Evolutionary conservation across 1,284 basidiomycete species (phyloP), one percentile per base, ranked within the genome.

Genomic region (Rhodotorula sp.): DNA sequence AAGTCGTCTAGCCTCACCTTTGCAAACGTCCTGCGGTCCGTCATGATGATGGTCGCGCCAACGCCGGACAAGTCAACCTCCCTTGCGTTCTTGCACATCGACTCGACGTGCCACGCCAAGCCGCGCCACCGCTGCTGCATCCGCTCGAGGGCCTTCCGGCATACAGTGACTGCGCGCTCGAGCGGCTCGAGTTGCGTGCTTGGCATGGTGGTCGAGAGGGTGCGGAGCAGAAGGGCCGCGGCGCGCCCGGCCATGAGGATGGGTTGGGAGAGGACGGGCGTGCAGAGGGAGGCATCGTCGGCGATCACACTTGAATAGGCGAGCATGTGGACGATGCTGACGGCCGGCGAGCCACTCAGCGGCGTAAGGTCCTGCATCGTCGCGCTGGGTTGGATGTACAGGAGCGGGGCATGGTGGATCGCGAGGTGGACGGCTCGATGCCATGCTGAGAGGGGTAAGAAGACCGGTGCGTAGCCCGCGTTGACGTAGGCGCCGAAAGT

Each of bases 371-470:
- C 54, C 9, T 46, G 30, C 30, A 9, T 26, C 11, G 31, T n/a
- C 22, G 22, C 13, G 54, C 30, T 31, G 18, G 46, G 54, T 8
- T 37, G 44, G 18, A 55, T 50, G 20, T 26, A 51, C 7, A 56
- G 55, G 18, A 64, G 55, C 9, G 44, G 62, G 6, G 64, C 40
- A 37, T 64, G 57, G 13, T 62, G 53, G 13, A 66, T 65, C 34
- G 66, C 66, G 50, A 70, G 61, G 26, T 66, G 64, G 3, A 70
- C 31, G 7, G 68, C 62, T 37, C 67, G 68, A 50, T 62, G 66
- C 68, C 68, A 70, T 7, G 67, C 37, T 20, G 64, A 66, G n/a
- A 64, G 50, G 11, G 67, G 68, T 46, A 70, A 26, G 47, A 70
- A 70, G 22, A 40, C 59, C 37, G 55, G 65, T n/a, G 50, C 64